These are phyloP conservation scores for Thozetella sp. DNA, from an alignment of 495 filamentous ascomycete genomes.

Conservation along the genomic window DNA sequence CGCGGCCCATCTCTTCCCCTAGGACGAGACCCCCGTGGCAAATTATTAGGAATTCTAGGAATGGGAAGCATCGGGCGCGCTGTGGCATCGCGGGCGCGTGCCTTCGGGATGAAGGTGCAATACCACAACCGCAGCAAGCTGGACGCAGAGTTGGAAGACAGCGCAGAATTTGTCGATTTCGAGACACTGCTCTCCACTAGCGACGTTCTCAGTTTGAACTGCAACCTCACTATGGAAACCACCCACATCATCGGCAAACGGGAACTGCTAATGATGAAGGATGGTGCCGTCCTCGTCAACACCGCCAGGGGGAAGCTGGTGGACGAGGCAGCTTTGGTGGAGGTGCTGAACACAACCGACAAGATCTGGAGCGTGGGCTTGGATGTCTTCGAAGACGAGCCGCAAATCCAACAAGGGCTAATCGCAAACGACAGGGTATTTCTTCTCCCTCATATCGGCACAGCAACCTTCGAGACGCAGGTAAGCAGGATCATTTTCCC, in stretches of 20 bases:
- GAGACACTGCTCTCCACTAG: conserved; percentile 61
- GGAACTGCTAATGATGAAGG: conserved; percentile 68
- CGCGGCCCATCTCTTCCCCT: conserved; percentile 43
- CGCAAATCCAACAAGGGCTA: conserved; percentile 65
- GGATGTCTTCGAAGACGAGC: conserved; percentile 76
- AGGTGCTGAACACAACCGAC: conserved; percentile 58
- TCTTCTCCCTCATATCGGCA: conserved; percentile 10
- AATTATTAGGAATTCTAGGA: conserved; percentile 73
- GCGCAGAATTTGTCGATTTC: conserved; percentile 67
- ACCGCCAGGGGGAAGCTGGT: conserved; percentile 65
- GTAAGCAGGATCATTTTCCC: conserved; percentile 1
- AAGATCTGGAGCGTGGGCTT: conserved; percentile 65
- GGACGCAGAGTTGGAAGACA: conserved; percentile 51
- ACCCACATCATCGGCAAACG: conserved; percentile 59
- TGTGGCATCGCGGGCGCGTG: conserved; percentile 39
- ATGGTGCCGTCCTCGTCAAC: conserved; percentile 66
- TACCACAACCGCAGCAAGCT: conserved; percentile 61
- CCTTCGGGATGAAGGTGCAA: conserved; percentile 62
- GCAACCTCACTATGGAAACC: conserved; percentile 68
- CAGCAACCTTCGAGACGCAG: conserved; percentile 2
- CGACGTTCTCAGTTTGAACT: conserved; percentile 72
- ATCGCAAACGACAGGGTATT: conserved; percentile 24
- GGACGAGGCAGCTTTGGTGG: conserved; percentile 66
- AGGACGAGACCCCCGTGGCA: conserved; percentile 66
- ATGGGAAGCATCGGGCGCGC: conserved; percentile 79